Base-by-base conservation (phyloP, 352 stramenopile species). In the Globisporangium radiosum region DNA sequence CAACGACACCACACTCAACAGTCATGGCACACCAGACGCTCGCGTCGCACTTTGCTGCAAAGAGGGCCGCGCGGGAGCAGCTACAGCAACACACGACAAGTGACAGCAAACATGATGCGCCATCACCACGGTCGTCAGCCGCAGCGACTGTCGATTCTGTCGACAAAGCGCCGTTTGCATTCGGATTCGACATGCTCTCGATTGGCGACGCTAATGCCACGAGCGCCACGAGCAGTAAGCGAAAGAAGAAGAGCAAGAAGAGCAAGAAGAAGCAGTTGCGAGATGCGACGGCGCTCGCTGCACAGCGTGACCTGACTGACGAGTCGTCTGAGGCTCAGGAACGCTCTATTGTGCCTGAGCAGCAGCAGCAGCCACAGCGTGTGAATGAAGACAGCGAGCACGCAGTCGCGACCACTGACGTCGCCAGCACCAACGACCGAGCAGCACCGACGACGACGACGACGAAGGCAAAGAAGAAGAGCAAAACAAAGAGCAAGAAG, bases 221-320 rank as follows among this genome's bases (percentile, higher is more conserved):
- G 17, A 25, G 25, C 25, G 25, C 25, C 25, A 9, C 50, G 17
- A 63, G 37, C 40, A n/a, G 9, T 14, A 47, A 14, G 8, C 42
- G 39, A 11, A 65, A 56, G 52, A 64, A 63, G 51, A 66, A 67
- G 49, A 69, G 63, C 39, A 63, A 57, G 15, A 57, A 61, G 17
- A 66, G 25, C 15, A 68, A 60, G 56, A 73, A 63, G 47, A 71
- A 64, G 47, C 49, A 58, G 48, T 37, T 25, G 25, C 25, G 25
- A 25, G 25, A 25, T 25, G 25, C 25, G 2, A 25, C 2, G 25
- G 25, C 25, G 25, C 25, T 25, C 25, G 25, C 25, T 25, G 25
- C 25, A 25, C 25, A 1, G 25, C 2, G 25, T 25, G 25, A 25
- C 25, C 25, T 25, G 25, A 25, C 25, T 52, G 7, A 48, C n/a